Base-by-base conservation (phyloP, 2,329 filamentous ascomycete genomes). In the Curvularia lunata region DNA sequence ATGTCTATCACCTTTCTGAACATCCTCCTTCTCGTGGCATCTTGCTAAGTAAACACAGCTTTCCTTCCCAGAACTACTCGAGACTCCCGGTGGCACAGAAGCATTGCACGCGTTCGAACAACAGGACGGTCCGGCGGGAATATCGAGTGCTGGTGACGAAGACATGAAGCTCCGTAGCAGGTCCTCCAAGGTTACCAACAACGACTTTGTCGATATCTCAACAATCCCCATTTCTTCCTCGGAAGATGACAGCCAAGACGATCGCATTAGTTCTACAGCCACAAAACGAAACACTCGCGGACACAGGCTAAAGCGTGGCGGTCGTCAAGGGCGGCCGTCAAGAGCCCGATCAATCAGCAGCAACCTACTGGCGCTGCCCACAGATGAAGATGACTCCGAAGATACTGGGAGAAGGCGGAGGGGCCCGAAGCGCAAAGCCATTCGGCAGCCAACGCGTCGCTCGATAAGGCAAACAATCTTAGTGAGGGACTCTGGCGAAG, bases 51-150 rank as follows among this genome's bases (percentile, higher is more conserved):
- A 28, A 50, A 32, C 16, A 8, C 21, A 85, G 83, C 71, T 84
- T 10, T 65, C 77, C 13, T 79, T 81, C 30, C 73, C 81, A 32
- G 70, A 80, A 30, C 73, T 85, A 3, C 62, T 82, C 12, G 60
- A 71, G 2, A 74, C 82, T 27, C 70, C 78, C 9, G 82, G 83
- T 68, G 83, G 84, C 18, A 66, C 74, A 46, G 73, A 76, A 58
- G 81, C 82, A 18, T 71, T 85, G 21, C 68, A 80, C 34, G 63
- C 72, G 16, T 83, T 79, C 64, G 72, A 77, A 28, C 54, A 66
- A n/a, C 48, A 67, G 47, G 50, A 68, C 57, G 64, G 68, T 50
- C 53, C 57, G 19, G 54, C 62, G 25, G 48, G 55, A 21, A 62
- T 68, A 25, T 18, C 54, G 1, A 67, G 58, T 43, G 54, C 59